These are phyloP conservation scores for Cytauxzoon felis DNA, from an alignment of 169 alveolate genomes.

Conservation along the genomic window DNA sequence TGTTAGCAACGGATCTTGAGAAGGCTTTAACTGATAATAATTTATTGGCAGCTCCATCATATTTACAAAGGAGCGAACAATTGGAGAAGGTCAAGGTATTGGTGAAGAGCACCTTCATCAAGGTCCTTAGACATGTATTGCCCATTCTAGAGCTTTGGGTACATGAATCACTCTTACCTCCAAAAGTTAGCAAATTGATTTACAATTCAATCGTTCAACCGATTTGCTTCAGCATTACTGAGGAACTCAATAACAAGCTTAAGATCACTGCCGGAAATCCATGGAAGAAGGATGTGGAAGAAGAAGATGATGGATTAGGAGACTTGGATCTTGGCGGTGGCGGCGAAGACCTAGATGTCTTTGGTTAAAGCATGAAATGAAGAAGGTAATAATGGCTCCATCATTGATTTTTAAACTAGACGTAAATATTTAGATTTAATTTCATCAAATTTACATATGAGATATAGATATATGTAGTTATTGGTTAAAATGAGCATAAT, in stretches of 20 bases:
- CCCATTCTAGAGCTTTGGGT: slow-evolving; percentile 57
- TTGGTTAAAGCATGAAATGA: background rate
- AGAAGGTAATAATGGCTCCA: slow-evolving; percentile 1
- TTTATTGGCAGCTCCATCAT: background rate
- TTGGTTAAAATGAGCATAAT: no score
- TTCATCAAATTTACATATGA: no score
- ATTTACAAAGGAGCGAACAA: background rate
- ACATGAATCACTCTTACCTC: slow-evolving; percentile 61
- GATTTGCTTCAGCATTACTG: slow-evolving; percentile 47
- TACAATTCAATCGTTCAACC: slow-evolving; percentile 53
- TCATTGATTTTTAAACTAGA: background rate
- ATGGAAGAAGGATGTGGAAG: slow-evolving; percentile 27
- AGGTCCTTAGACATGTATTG: slow-evolving; percentile 42
- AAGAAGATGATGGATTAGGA: slow-evolving; percentile 12
- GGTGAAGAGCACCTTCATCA: slow-evolving; percentile 33
- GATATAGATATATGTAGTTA: no score
- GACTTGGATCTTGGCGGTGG: background rate
- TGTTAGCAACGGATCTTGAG: slow-evolving; percentile 50
- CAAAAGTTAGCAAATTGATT: slow-evolving; percentile 43
- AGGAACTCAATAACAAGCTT: slow-evolving; percentile 53
- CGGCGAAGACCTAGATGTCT: background rate
- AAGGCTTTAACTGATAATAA: slow-evolving; percentile 19
- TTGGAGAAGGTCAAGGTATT: slow-evolving; percentile 16
- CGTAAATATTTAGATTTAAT: background rate
- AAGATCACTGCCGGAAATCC: slow-evolving; percentile 19